A percentile compares a stretch with the other conserved stretches of the same genome.
Evolutionary conservation across 352 stramenopile species (phyloP).

Genomic region (Thalassiosira hispida): DNA sequence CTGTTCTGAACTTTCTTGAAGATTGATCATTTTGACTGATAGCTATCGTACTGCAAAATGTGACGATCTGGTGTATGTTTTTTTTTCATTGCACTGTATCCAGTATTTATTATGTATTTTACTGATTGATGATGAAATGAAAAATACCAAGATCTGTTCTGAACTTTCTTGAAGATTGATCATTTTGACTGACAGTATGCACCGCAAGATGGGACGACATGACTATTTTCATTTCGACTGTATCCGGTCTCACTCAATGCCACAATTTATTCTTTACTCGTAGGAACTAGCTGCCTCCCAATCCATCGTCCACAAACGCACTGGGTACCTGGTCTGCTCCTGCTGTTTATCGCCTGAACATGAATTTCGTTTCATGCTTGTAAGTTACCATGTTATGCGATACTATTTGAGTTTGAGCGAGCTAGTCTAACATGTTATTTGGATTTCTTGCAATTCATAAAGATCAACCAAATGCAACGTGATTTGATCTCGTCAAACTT

Average conservation of each 20-base stretch:
- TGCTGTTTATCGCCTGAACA: slow-evolving; percentile 97
- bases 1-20: slow-evolving; percentile 46
- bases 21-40: slow-evolving; percentile 47
- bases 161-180: slow-evolving; percentile 41
- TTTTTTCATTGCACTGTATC: background rate
- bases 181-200: slow-evolving; percentile 37
- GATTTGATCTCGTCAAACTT: slow-evolving; percentile 88
- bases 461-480: slow-evolving; percentile 96
- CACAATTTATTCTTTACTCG: slow-evolving; percentile 65
- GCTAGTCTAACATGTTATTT: too few relatives aligned
- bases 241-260: background rate
- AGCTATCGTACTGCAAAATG: slow-evolving; percentile 2
- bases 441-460: too few relatives aligned
- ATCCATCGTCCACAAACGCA: slow-evolving; percentile 98
- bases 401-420: too few relatives aligned
- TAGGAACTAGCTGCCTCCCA: slow-evolving; percentile 96
- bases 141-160: slow-evolving; percentile 58
- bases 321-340: slow-evolving; percentile 94
- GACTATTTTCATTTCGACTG: slow-evolving; percentile 6
- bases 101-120: slow-evolving; percentile 3
- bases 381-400: too few relatives aligned
- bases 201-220: background rate
- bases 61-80: background rate
- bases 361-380: slow-evolving; percentile 99
- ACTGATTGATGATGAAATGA: slow-evolving; percentile 41